Evolutionary conservation across 129 eudicot genomes (phyloP).

Genomic region (Centrapalus pauciflorus): DNA sequence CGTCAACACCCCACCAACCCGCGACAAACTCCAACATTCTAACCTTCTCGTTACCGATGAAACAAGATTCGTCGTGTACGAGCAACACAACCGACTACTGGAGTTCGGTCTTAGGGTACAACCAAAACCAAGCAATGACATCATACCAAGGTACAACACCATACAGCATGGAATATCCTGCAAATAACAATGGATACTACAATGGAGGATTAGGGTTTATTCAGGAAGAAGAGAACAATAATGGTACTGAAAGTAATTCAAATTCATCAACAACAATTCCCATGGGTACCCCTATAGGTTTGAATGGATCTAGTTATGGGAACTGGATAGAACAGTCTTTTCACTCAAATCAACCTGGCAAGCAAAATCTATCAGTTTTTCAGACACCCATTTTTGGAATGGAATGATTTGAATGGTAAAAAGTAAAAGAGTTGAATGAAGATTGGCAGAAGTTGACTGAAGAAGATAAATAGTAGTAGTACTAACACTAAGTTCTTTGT

Average conservation of each 20-base stretch:
- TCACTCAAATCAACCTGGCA: slow-evolving; percentile 49
- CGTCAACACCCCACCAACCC: slow-evolving; percentile 25
- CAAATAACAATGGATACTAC: slow-evolving; percentile 20
- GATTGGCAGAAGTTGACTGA: slow-evolving; percentile 23
- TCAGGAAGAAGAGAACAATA: slow-evolving; percentile 28
- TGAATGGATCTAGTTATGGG: slow-evolving; percentile 36
- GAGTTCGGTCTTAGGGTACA: slow-evolving; percentile 35
- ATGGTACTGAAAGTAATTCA: slow-evolving; percentile 12
- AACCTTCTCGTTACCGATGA: slow-evolving; percentile 46
- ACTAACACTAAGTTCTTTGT: slow-evolving; percentile 27
- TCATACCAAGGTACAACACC: slow-evolving; percentile 37
- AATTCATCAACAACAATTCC: slow-evolving; percentile 27
- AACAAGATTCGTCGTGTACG: slow-evolving; percentile 52
- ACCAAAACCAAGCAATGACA: background rate
- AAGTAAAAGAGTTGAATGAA: slow-evolving; percentile 22
- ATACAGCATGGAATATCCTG: slow-evolving; percentile 35
- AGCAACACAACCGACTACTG: slow-evolving; percentile 33
- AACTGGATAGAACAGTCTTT: slow-evolving; percentile 49
- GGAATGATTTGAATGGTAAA: slow-evolving; percentile 51
- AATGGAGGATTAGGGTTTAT: slow-evolving; percentile 10
- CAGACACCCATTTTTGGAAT: slow-evolving; percentile 82
- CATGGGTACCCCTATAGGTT: slow-evolving; percentile 30
- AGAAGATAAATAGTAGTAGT: slow-evolving; percentile 4
- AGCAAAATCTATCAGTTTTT: slow-evolving; percentile 46
- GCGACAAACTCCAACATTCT: slow-evolving; percentile 16